phyloP scores from a whole-genome alignment of 1,139 yeast species.

The Geotrichum restrictum region DNA sequence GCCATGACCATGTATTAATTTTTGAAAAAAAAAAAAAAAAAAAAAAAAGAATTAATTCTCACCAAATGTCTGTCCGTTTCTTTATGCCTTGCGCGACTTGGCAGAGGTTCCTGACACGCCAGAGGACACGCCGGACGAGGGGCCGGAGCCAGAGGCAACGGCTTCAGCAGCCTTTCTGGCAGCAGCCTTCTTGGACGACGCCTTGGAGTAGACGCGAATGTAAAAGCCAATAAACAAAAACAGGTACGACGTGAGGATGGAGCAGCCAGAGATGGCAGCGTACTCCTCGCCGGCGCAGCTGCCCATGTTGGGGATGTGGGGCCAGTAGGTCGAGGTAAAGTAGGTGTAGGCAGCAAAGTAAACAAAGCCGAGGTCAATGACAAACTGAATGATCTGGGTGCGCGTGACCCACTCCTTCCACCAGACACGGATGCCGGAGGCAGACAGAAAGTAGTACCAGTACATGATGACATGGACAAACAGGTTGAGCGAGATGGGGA shows the following conservation, averaged over 20 bases:
- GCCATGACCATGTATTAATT: too few relatives aligned
- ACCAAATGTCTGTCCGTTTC: too few relatives aligned
- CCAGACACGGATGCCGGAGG: slow-evolving; percentile 95
- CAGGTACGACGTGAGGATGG: slow-evolving; percentile 83
- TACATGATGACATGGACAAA: slow-evolving; percentile 96
- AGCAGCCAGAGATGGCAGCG: slow-evolving; percentile 89
- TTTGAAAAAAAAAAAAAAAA: too few relatives aligned
- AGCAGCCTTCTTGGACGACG: slow-evolving; percentile 12
- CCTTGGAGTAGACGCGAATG: slow-evolving; percentile 71
- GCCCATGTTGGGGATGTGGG: slow-evolving; percentile 72
- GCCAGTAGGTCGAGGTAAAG: slow-evolving; percentile 41
- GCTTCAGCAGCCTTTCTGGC: slow-evolving; percentile 29
- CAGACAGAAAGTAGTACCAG: slow-evolving; percentile 92
- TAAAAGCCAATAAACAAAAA: slow-evolving; percentile 90
- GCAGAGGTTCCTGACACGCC: slow-evolving; percentile 23
- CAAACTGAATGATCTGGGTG: slow-evolving; percentile 89
- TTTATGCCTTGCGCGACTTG: slow-evolving; percentile 21
- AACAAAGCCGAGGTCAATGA: slow-evolving; percentile 83
- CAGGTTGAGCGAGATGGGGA: slow-evolving; percentile 82
- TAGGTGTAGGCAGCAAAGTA: slow-evolving; percentile 81
- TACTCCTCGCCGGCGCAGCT: slow-evolving; percentile 88
- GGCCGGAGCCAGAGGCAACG: slow-evolving; percentile 19
- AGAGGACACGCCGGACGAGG: slow-evolving; percentile 21
- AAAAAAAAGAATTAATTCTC: too few relatives aligned
- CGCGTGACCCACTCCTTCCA: slow-evolving; percentile 99